These are phyloP conservation scores for Pleurotus sapidus DNA, from an alignment of 768 basidiomycete species.

Conservation along the genomic window DNA sequence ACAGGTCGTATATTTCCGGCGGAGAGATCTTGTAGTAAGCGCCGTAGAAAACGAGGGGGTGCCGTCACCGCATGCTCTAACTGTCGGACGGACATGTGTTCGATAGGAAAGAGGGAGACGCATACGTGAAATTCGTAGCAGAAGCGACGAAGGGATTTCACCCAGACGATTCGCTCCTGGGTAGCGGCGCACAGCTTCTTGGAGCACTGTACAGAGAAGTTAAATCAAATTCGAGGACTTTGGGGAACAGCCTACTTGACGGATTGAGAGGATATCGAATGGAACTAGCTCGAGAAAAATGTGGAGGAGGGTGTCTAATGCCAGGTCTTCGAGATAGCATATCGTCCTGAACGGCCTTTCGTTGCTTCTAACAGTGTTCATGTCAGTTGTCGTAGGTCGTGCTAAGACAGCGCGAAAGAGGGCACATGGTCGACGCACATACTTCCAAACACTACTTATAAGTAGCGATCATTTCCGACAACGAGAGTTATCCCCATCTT, in stretches of 20 bases:
- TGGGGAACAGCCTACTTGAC: neutral
- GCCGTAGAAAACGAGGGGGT: conserved; percentile 16
- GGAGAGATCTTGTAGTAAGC: conserved; percentile 1
- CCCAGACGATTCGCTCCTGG: conserved; percentile 22
- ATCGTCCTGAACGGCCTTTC: neutral
- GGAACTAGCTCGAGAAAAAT: conserved; percentile 3
- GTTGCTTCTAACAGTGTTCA: neutral
- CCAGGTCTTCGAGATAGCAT: conserved; percentile 3
- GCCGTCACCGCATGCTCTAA: conserved; percentile 24
- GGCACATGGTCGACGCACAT: conserved; percentile 7
- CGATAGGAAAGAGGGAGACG: conserved; percentile 19
- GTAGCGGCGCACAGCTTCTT: conserved; percentile 17
- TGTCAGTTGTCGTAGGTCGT: neutral
- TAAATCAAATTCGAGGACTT: neutral
- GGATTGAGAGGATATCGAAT: conserved; percentile 4
- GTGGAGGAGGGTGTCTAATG: conserved; percentile 3
- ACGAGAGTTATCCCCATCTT: conserved; percentile 7
- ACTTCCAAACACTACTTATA: conserved; percentile 7
- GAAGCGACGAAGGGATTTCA: conserved; percentile 19
- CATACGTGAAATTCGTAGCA: conserved; percentile 18
- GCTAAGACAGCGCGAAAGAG: neutral
- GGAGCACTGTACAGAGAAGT: conserved; percentile 17
- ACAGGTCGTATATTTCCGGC: conserved; percentile 2
- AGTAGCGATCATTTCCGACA: conserved; percentile 9
- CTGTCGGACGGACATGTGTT: conserved; percentile 21